Base-by-base conservation (phyloP, 345 rosid species). In the Excoecaria cochinchinensis region DNA sequence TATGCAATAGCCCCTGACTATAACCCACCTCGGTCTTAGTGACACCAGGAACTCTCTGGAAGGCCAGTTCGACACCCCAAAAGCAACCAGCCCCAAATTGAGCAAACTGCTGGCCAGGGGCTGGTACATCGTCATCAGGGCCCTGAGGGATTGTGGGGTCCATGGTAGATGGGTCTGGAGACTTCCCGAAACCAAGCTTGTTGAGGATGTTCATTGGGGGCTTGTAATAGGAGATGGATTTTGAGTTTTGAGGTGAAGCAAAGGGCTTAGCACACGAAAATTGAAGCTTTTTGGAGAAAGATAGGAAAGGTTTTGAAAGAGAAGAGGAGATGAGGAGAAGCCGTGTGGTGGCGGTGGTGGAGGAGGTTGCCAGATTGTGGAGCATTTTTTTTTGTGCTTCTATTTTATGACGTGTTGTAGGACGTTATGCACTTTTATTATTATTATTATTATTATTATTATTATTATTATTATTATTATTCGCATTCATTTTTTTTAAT, bases 21-120 rank as follows among this genome's bases (percentile, higher is more conserved):
- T 93, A 95, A 9, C 99, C 99, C 67, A 87, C 99, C 78, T 95
- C 99, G 2, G 98, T 91, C 79, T 80, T 88, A 76, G 90, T 78
- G 58, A 95, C 92, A 19, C 98, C 98, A 0, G 91, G 82, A 38
- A 86, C 90, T 48, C 98, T 91, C 90, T 95, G 99, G 78, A 88
- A 88, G 58, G 87, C 91, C 75, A 95, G 81, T 82, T 95, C 99
- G 0, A 91, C 91, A 0, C 99, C 98, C 99, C 99, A 95, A 82
- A 95, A 95, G 71, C 99, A 95, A 1, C 99, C 99, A 0, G 98
- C 99, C 1, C 97, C 99, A 72, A 95, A 90, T 75, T 95, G 97
- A 8, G 88, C 86, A 76, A 93, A 93, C 56, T 77, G 84, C 84
- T 88, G 94, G 12, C 96, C 98, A 0, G 96, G 86, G 7, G 89